Evolutionary conservation across 2,329 filamentous ascomycete species (phyloP).

Genomic region (Dryadomyces quercivorus): DNA sequence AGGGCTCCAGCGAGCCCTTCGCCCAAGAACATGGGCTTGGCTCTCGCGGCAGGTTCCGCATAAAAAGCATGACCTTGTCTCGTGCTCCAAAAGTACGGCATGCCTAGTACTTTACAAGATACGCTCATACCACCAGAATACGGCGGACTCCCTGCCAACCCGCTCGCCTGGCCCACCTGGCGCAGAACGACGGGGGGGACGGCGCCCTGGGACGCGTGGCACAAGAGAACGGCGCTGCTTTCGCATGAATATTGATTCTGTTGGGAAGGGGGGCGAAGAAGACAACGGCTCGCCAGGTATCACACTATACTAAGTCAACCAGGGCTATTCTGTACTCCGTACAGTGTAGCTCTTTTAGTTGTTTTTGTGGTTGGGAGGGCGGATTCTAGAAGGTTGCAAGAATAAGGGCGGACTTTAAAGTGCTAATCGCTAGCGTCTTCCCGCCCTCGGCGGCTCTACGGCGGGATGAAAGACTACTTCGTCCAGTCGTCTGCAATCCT

Average conservation of each 20-base stretch:
- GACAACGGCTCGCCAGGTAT: neutral
- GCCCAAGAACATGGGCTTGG: neutral
- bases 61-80: too few relatives aligned
- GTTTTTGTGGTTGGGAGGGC: neutral
- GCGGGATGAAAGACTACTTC: neutral
- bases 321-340: too few relatives aligned
- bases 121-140: too few relatives aligned
- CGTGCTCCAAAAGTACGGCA: too few relatives aligned
- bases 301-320: too few relatives aligned
- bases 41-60: neutral
- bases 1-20: neutral
- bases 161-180: neutral
- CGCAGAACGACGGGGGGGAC: neutral
- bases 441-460: neutral
- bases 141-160: too few relatives aligned
- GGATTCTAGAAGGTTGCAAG: neutral
- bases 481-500: too few relatives aligned
- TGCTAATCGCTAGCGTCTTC: too few relatives aligned
- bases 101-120: too few relatives aligned
- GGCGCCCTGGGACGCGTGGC: neutral
- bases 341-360: too few relatives aligned
- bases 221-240: neutral
- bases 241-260: neutral
- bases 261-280: neutral
- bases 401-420: neutral